Evolutionary conservation across 2,329 filamentous ascomycete species (phyloP), one percentile per base, ranked within the genome.

Genomic region (Microsporum ferrugineum): DNA sequence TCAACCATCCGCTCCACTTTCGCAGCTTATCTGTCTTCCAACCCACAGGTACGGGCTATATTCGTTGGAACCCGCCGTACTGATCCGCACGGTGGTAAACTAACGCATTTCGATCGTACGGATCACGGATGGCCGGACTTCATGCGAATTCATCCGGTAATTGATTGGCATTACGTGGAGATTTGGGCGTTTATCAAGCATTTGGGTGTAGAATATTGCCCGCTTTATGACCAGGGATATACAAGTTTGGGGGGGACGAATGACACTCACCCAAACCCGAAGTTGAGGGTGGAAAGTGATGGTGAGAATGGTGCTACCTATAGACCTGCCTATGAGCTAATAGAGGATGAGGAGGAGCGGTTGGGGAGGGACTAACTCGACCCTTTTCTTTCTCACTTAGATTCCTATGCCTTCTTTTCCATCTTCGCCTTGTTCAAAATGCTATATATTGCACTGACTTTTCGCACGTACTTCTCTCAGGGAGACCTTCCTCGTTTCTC

Each of bases 121-220:
- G 94, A 97, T 74, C 79, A 82, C 39, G 91, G 87, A 1, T 99
- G 94, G 94, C 94, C 94, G 39, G 77, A 80, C 49, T 96, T 97
- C 70, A 91, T 97, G 86, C 84, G 94, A 62, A 81, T 97, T 63
- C 91, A 99, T 74, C 92, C 94, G 0, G 88, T 99, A 7, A 91
- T 99, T 70, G 94, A 99, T 75, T 99, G 94, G 94, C 89, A 94
- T 72, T 96, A 96, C 73, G 83, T 84, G 8, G 92, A 97, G 73
- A 92, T 97, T 60, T 97, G 94, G 94, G 84, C 86, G 17, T 91
- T 95, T 70, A 79, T 89, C 80, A 70, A 68, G 34, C 85, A 88
- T 69, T 77, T 97, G 34, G 80, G 84, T 1, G 85, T 97, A 33
- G 85, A 86, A 3, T 99, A 96, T 71, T 97, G 94, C 73, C 76